Base-by-base conservation (phyloP, 2,329 filamentous ascomycete genomes). In the Fusarium subtropicale region DNA sequence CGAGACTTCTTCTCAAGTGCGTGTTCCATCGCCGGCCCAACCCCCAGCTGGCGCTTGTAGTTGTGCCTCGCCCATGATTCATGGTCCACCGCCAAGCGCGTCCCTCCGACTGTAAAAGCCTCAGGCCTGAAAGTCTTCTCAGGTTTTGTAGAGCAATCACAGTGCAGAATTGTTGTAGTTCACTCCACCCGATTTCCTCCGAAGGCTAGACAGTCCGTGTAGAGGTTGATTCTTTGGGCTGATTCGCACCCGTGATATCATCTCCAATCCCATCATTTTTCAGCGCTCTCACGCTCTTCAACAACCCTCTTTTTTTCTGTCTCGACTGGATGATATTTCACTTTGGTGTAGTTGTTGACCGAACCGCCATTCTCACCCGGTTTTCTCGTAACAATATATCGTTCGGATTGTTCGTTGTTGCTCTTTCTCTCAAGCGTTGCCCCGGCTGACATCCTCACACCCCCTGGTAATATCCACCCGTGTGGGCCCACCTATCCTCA, bases 401-500 rank as follows among this genome's bases (percentile, higher is more conserved):
- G 76, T 64, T 63, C 73, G 59, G 56, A 75, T 73, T 72, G 60
- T 71, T 71, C 72, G 67, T 69, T 58, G 64, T 69, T 71, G 62
- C 54, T 63, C 62, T 74, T 74, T 70, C 45, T 70, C 66, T 71
- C 73, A 74, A 24, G 71, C 75, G 71, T 77, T 78, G 76, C 74
- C 77, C 76, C 74, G 76, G 76, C 78, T 78, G 76, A 77, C 75
- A 69, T 75, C 64, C 73, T 74, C 74, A 71, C 72, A 41, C 67
- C 75, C 77, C 76, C 76, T 71, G 68, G 64, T 61, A 60, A 71
- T 68, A 74, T 71, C 66, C 75, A 71, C 71, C 71, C 68, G 70
- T 69, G 77, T 80, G 78, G 78, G 75, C 67, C 77, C 76, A 76
- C 75, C 76, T 75, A 76, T 78, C 74, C 75, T 76, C 74, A 71